Conservation (phyloP, 1,284 basidiomycete genomes). For the Fomitiporia mediterranea region DNA sequence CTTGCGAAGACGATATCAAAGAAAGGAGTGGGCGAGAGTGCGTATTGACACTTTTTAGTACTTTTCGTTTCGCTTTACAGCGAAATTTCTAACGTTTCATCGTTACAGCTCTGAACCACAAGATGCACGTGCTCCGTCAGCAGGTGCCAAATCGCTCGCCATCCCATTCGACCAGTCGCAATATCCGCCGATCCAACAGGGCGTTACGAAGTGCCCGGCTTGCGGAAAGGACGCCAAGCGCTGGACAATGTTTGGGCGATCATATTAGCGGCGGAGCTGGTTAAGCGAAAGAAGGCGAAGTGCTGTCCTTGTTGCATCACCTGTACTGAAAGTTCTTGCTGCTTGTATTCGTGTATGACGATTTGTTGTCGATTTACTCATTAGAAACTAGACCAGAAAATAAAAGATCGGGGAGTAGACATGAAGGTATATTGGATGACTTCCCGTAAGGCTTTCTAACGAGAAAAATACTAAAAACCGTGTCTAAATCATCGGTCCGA, state of each 20-base stretch:
- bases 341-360: too few relatives aligned
- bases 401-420: too few relatives aligned
- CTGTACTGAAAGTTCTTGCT: too few relatives aligned
- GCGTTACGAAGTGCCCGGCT: constrained; percentile 81
- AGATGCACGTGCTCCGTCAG: constrained; percentile 94
- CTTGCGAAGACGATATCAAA: constrained; percentile 98
- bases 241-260: constrained; percentile 90
- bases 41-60: constrained; percentile 35
- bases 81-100: background rate
- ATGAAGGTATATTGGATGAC: too few relatives aligned
- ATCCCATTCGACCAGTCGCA: constrained; percentile 93
- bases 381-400: too few relatives aligned
- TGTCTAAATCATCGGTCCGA: too few relatives aligned
- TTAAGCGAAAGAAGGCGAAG: too few relatives aligned
- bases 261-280: too few relatives aligned
- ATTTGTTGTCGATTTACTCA: too few relatives aligned
- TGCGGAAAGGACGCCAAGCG: constrained; percentile 85
- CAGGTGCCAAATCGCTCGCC: constrained; percentile 95
- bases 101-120: constrained; percentile 68
- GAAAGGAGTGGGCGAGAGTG: constrained; percentile 83
- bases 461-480: too few relatives aligned
- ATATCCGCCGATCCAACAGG: constrained; percentile 71
- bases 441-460: too few relatives aligned
- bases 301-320: too few relatives aligned
- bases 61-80: background rate